Base-by-base conservation (phyloP, 1,284 basidiomycete genomes). In the Ustilago sp. region DNA sequence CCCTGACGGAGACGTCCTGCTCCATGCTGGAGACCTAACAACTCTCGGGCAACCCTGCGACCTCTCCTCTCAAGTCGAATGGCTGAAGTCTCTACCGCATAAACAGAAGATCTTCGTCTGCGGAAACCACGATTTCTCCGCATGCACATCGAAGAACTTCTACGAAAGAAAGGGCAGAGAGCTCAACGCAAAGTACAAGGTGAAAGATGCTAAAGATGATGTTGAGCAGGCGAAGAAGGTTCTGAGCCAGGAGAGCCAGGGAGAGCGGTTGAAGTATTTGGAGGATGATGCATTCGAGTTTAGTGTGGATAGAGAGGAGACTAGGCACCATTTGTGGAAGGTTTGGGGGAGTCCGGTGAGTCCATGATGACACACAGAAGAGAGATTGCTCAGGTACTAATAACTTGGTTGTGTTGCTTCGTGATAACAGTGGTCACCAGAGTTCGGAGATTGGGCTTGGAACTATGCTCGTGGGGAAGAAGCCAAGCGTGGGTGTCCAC, bases 21-120 rank as follows among this genome's bases (percentile, higher is more conserved):
- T 80, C 3, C 79, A 80, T 39, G 63, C 69, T 23, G 79, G 79
- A 19, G 79, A 80, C 36, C 51, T 80, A 12, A 76, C 77, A 12
- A 69, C 59, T n/a, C 19, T 79, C 1, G 77, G 79, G 4, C 54
- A 59, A n/a, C 59, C 60, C 0, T 54, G 48, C 2, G 68, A 74
- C 39, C 35, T 79, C 1, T 2, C 35, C 3, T 34, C 56, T 1
- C 77, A 79, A 50, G 52, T 80, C 1, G 61, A 62, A 34, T 80
- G 79, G 79, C 35, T 80, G 8, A 62, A 59, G 68, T 43, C 59
- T 6, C 53, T 79, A 9, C 67, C 75, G 4, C 79, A 80, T 43
- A 38, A 31, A 1, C 34, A 13, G 23, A 80, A 80, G 47, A 48
- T 79, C 32, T 66, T 79, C 50, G 63, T 62, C 7, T 71, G 66